Evolutionary conservation across 768 basidiomycete species (phyloP).

Genomic region (Auricularia sp.): DNA sequence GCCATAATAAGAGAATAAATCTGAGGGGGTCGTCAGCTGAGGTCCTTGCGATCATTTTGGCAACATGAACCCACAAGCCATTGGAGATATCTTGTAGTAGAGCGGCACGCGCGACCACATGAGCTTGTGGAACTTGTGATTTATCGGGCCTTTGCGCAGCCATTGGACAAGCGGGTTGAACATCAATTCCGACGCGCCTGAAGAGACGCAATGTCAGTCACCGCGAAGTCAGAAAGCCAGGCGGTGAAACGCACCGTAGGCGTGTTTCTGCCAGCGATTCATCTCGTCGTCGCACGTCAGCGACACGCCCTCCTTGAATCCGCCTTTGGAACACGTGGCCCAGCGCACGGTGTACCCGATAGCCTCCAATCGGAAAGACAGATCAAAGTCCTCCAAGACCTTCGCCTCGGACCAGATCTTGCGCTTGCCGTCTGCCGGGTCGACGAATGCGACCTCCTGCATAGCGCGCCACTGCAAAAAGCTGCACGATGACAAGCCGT

Average conservation of each 20-base stretch:
- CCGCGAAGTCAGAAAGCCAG: neutral
- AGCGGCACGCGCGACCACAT: conserved; percentile 5
- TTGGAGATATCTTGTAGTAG: conserved; percentile 7
- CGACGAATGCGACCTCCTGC: conserved; percentile 73
- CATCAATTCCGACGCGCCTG: conserved; percentile 21
- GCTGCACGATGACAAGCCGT: too few species aligned
- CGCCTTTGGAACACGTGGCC: conserved; percentile 28
- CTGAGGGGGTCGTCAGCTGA: neutral
- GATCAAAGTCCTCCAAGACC: conserved; percentile 78
- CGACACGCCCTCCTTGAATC: conserved; percentile 32
- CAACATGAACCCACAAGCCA: neutral
- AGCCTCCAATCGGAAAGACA: conserved; percentile 57
- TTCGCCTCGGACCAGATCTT: conserved; percentile 81
- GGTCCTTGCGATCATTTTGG: too few species aligned
- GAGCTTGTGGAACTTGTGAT: conserved; percentile 9
- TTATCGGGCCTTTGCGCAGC: conserved; percentile 25
- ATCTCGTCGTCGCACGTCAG: conserved; percentile 32
- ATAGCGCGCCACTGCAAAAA: conserved; percentile 85
- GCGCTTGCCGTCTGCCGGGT: conserved; percentile 48
- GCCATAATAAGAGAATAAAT: conserved; percentile 11
- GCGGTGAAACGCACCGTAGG: conserved; percentile 1
- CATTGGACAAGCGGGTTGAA: conserved; percentile 27
- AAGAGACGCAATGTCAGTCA: neutral
- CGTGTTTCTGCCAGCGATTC: conserved; percentile 31
- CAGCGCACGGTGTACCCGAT: conserved; percentile 11